phyloP scores from a whole-genome alignment of 768 basidiomycete genomes.

The Tylopilus sp. region DNA sequence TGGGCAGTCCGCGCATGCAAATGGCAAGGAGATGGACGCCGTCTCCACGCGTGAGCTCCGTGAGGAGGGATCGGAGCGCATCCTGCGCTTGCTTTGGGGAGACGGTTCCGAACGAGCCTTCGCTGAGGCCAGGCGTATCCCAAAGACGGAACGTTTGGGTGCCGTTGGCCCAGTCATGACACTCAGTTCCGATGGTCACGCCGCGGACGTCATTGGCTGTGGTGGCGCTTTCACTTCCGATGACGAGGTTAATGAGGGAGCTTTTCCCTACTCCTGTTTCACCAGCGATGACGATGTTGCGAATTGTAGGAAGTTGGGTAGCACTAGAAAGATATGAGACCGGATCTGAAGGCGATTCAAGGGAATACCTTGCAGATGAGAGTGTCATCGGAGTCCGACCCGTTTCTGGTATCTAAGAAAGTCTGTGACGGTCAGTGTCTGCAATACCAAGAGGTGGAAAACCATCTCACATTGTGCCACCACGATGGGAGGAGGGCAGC shows the following conservation, averaged over 20 bases:
- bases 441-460: background rate
- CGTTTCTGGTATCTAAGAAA: background rate
- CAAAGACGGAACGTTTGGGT: constrained; percentile 24
- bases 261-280: constrained; percentile 32
- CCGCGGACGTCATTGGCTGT: constrained; percentile 23
- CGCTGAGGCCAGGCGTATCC: constrained; percentile 33
- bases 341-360: background rate
- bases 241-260: constrained; percentile 29
- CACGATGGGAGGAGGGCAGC: background rate
- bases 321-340: constrained; percentile 9
- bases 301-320: constrained; percentile 11
- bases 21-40: constrained; percentile 26
- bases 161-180: constrained; percentile 14
- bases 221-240: constrained; percentile 19
- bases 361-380: constrained; percentile 4
- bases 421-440: background rate
- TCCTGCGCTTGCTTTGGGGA: constrained; percentile 23
- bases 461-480: constrained; percentile 8
- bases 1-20: constrained; percentile 24
- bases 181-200: constrained; percentile 21
- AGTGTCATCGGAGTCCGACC: constrained; percentile 9
- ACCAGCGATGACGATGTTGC: constrained; percentile 28
- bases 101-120: constrained; percentile 23
- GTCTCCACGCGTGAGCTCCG: constrained; percentile 14
- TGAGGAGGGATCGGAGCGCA: constrained; percentile 25